Evolutionary conservation across 2,329 filamentous ascomycete species (phyloP), one percentile per base, ranked within the genome.

Genomic region (Monilinia polystroma): DNA sequence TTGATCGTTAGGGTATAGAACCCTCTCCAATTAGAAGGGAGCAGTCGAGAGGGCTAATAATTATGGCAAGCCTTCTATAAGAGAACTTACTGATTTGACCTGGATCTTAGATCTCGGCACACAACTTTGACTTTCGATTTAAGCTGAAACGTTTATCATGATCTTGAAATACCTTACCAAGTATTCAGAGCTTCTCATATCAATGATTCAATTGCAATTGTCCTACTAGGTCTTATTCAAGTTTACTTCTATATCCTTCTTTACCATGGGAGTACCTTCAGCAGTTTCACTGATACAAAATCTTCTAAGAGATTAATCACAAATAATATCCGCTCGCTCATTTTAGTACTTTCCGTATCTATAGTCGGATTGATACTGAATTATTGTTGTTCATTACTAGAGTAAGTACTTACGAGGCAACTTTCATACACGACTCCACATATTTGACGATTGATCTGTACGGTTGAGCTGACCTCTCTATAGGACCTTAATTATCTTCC

Each of bases 401-500:
- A 49, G 43, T n/a, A 18, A 23, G 12, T 49, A 8, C 12, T 2
- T 35, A 35, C 32, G 5, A 35, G 32, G 32, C 32, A 35, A 35
- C 6, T 4, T 35, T 35, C 32, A 3, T 7, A 6, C 32, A 35
- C 32, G 32, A 5, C 32, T 49, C 3, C 10, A 0, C 18, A 12
- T 3, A 0, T 2, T 1, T 2, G 26, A 8, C 4, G 20, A 12
- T 8, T 18, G 10, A 11, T 5, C 32, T 14, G 1, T 14, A 41
- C 10, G 4, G 2, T 35, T 20, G 2, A 32, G 26, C 57, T 23
- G 20, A 59, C 4, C 11, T 16, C 16, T 23, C 12, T 0, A 8
- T 35, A 35, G 3, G 2, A 5, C 20, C 0, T 10, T 0, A 11
- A 14, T 32, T 23, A 7, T 7, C n/a, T 3, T n/a, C 0, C 20